Evolutionary conservation across 2,329 filamentous ascomycete genomes (phyloP).

Genomic region (Mollisiaceae sp.): DNA sequence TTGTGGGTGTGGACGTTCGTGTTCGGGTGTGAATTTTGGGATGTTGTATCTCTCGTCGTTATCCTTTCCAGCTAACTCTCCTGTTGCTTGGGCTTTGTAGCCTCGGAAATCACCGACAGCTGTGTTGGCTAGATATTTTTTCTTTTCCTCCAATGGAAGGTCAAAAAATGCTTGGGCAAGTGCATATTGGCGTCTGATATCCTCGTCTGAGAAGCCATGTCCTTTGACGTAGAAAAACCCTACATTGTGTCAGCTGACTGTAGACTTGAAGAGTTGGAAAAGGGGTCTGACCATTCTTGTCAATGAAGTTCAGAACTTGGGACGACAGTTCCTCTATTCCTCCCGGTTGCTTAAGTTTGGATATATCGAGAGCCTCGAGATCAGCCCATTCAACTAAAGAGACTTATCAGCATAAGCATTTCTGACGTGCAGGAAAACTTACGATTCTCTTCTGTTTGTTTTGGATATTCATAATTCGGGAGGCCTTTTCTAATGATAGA

Average conservation of each 20-base stretch:
- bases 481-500: not conserved
- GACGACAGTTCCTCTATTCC: constrained; percentile 55
- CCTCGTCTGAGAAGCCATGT: constrained; percentile 61
- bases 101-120: constrained; percentile 59
- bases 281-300: constrained; percentile 27
- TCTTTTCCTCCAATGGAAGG: constrained; percentile 60
- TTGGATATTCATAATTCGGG: constrained; percentile 18
- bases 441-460: constrained; percentile 21
- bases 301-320: constrained; percentile 56
- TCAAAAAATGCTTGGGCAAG: constrained; percentile 62
- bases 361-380: constrained; percentile 56
- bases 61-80: constrained; percentile 43
- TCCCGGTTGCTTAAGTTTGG: constrained; percentile 51
- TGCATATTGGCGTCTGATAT: constrained; percentile 63
- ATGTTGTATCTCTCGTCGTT: constrained; percentile 64
- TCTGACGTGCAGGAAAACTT: not conserved
- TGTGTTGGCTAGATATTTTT: constrained; percentile 55
- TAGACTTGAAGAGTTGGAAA: not conserved
- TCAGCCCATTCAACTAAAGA: constrained; percentile 50
- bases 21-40: constrained; percentile 55
- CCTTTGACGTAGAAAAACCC: constrained; percentile 67
- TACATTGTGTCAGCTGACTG: constrained; percentile 26
- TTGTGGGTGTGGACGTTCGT: constrained; percentile 50
- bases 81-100: constrained; percentile 47
- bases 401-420: not conserved